phyloP scores from a whole-genome alignment of 2,329 filamentous ascomycete species.

The Fusarium pininemorale region DNA sequence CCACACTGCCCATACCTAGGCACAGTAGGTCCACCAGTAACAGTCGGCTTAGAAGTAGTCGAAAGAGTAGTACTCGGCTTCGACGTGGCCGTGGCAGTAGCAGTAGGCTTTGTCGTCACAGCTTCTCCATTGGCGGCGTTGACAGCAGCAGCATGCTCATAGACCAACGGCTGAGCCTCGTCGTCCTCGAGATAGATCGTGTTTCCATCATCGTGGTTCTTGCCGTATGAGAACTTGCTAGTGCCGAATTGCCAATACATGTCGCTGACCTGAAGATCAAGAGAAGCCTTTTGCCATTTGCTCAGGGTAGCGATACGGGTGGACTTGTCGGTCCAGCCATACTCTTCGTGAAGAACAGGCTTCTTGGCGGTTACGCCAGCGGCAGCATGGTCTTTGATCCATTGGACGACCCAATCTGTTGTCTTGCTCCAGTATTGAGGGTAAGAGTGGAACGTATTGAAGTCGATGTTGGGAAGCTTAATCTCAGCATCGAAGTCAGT shows the following conservation, averaged over 20 bases:
- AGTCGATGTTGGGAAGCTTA: constrained; percentile 58
- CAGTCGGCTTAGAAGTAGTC: constrained; percentile 11
- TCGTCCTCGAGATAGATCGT: constrained; percentile 64
- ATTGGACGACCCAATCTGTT: constrained; percentile 60
- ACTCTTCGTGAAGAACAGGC: constrained; percentile 55
- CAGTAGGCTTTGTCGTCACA: background rate
- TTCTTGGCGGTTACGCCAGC: constrained; percentile 53
- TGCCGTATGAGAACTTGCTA: constrained; percentile 60
- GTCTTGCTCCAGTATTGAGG: constrained; percentile 66
- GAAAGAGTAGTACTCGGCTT: constrained; percentile 2
- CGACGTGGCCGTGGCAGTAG: background rate
- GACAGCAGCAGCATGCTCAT: constrained; percentile 55
- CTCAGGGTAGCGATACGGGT: constrained; percentile 57
- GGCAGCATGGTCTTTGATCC: constrained; percentile 63
- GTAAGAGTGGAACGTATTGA: constrained; percentile 65
- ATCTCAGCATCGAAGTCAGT: constrained; percentile 63
- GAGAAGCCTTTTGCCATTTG: constrained; percentile 59
- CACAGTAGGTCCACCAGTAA: constrained; percentile 8
- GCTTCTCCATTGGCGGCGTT: constrained; percentile 48
- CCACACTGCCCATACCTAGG: constrained; percentile 25
- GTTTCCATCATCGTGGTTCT: constrained; percentile 65
- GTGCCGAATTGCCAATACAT: constrained; percentile 67
- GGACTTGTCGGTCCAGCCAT: constrained; percentile 54
- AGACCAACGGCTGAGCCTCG: constrained; percentile 55
- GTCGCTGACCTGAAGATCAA: constrained; percentile 59